Evolutionary conservation across 495 filamentous ascomycete genomes (phyloP).

Genomic region (Lasiosphaeris hirsuta): DNA sequence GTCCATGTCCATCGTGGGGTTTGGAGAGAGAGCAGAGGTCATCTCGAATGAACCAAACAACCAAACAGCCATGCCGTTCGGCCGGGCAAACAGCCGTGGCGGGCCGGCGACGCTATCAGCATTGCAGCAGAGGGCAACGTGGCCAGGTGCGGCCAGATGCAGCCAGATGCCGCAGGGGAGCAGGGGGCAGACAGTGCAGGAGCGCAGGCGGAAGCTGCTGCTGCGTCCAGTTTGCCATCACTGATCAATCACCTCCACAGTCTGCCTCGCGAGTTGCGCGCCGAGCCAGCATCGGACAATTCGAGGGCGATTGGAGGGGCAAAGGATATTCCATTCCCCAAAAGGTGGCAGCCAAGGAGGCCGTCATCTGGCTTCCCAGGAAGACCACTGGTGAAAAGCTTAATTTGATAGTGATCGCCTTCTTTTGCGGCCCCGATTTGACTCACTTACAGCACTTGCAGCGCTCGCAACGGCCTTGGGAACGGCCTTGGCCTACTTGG

Average conservation of each 20-base stretch:
- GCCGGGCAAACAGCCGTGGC: slow-evolving; percentile 23
- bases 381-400: slow-evolving; percentile 10
- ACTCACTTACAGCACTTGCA: neutral
- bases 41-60: no score
- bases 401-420: neutral
- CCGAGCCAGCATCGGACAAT: neutral
- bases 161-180: slow-evolving; percentile 10
- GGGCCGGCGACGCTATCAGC: slow-evolving; percentile 22
- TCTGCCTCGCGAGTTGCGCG: no score
- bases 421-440: no score
- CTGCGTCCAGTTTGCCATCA: no score
- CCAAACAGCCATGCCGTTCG: slow-evolving; percentile 15
- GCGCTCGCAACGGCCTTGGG: neutral
- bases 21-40: no score
- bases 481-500: neutral
- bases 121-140: neutral
- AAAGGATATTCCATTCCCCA: neutral
- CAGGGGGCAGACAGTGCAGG: neutral
- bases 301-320: neutral
- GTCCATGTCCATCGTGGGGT: neutral
- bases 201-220: neutral
- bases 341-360: neutral
- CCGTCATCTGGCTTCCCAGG: neutral
- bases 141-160: slow-evolving; percentile 1
- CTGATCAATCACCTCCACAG: no score